Base-by-base conservation (phyloP, 169 alveolate genomes). In the Plasmodium knowlesi region DNA sequence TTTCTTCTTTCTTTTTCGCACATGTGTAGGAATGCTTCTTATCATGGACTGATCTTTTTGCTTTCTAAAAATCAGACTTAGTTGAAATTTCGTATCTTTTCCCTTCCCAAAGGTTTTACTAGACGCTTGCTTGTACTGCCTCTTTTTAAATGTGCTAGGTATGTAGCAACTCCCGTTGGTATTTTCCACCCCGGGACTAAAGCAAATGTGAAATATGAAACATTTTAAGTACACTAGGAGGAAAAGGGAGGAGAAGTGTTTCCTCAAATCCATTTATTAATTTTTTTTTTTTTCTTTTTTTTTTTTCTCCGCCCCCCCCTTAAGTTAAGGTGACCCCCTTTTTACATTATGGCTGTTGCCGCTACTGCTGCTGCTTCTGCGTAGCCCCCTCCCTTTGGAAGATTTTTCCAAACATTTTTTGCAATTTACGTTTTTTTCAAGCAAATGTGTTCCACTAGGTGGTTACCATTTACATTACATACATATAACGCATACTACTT, bases 21-120 rank as follows among this genome's bases (percentile, higher is more conserved):
- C 84, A 91, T 91, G 95, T 43, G 83, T 57, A 9, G 95, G 95
- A 10, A 91, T 91, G 83, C 95, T 91, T 22, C 84, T 91, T n/a
- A 91, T 39, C 95, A 91, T 91, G 12, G 95, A 91, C 57, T 91
- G 95, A 82, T 91, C 95, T 70, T 91, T 91, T 25, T 30, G 92
- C 46, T 91, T 91, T 70, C 95, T 80, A 80, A 91, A 91, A 67
- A 91, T 91, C 53, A 91, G 32, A 67, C 72, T 22, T 6, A 91
- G 80, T 71, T 91, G 91, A 89, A 89, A 89, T 9, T 57, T 89
- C n/a, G 61, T 34, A 12, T 39, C 61, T 73, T 85, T 88, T 6
- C 72, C 79, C 41, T 74, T 54, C 71, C 5, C 10, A 61, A 14
- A 41, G 34, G 28, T 43, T 50, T 22, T 78, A 67, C 71, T 61